These are phyloP conservation scores for Pisolithus marmoratus DNA, from an alignment of 768 basidiomycete species.

Conservation along the genomic window DNA sequence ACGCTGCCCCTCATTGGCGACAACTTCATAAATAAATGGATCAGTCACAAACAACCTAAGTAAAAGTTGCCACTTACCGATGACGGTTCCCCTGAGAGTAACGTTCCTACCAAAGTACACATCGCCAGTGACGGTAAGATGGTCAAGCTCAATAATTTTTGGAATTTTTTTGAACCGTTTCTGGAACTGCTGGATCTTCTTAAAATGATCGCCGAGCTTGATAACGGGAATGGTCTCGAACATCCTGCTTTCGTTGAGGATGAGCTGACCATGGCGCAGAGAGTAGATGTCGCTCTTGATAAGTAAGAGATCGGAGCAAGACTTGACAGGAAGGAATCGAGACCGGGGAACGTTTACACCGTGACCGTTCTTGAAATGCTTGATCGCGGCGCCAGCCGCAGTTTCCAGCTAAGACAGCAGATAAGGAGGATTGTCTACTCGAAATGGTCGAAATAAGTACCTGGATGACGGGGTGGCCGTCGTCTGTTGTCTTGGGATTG, in stretches of 20 bases:
- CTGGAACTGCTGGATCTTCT: slow-evolving; percentile 68
- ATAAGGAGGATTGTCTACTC: background rate
- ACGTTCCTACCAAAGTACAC: slow-evolving; percentile 64
- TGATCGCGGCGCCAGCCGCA: slow-evolving; percentile 71
- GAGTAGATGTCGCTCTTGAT: slow-evolving; percentile 70
- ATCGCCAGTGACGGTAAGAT: slow-evolving; percentile 67
- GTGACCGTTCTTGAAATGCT: slow-evolving; percentile 60
- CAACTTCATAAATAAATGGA: slow-evolving; percentile 29
- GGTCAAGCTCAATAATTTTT: slow-evolving; percentile 66
- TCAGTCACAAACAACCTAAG: background rate
- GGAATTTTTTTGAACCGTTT: slow-evolving; percentile 75
- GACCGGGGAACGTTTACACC: slow-evolving; percentile 71
- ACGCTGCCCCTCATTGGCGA: slow-evolving; percentile 71
- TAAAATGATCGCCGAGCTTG: slow-evolving; percentile 74
- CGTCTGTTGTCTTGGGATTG: slow-evolving; percentile 65
- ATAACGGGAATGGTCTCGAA: slow-evolving; percentile 65
- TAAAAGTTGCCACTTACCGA: slow-evolving; percentile 28
- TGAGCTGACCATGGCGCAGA: slow-evolving; percentile 61
- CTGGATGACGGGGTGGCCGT: slow-evolving; percentile 68
- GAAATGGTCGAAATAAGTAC: slow-evolving; percentile 15
- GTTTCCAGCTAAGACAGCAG: slow-evolving; percentile 51
- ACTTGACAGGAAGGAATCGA: slow-evolving; percentile 65
- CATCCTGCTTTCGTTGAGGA: slow-evolving; percentile 53
- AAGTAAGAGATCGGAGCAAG: slow-evolving; percentile 57
- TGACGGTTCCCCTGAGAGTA: slow-evolving; percentile 62